phyloP scores from a whole-genome alignment of 2,329 filamentous ascomycete genomes.

The Phoma herbarum region DNA sequence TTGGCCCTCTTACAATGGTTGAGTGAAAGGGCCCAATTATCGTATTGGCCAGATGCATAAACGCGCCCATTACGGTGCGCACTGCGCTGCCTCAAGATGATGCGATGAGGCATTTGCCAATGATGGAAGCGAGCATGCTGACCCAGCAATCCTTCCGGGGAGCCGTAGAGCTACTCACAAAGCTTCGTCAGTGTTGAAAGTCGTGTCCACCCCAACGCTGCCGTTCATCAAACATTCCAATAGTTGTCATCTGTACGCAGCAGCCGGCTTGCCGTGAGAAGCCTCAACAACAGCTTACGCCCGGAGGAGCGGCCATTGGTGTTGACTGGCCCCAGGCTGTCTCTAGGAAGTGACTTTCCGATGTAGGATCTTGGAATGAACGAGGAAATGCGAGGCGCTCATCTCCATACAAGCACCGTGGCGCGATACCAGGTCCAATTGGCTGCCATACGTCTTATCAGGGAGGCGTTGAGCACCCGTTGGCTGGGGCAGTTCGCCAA shows the following conservation, averaged over 20 bases:
- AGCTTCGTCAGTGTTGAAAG: background rate
- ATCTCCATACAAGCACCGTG: slow-evolving; percentile 13
- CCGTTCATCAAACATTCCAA: slow-evolving; percentile 13
- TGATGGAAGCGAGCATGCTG: slow-evolving; percentile 1
- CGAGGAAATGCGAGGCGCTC: slow-evolving; percentile 11
- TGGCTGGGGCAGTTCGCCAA: slow-evolving; percentile 5
- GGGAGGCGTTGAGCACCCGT: slow-evolving; percentile 11
- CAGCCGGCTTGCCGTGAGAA: slow-evolving; percentile 5
- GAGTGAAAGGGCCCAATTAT: slow-evolving; percentile 15
- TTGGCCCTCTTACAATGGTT: slow-evolving; percentile 20
- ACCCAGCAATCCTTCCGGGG: background rate
- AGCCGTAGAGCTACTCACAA: background rate
- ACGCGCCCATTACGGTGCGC: slow-evolving; percentile 5
- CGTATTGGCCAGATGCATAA: slow-evolving; percentile 4
- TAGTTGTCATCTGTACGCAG: background rate
- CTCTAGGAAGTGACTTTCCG: background rate
- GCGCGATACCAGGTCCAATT: slow-evolving; percentile 6
- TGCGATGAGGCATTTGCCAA: slow-evolving; percentile 7
- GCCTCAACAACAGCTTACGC: background rate
- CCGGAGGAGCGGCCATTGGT: slow-evolving; percentile 6
- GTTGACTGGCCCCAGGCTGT: background rate
- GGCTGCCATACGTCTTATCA: slow-evolving; percentile 15
- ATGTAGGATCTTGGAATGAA: slow-evolving; percentile 9
- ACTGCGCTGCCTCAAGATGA: slow-evolving; percentile 2
- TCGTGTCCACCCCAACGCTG: background rate